These are phyloP conservation scores for Penicillium antarcticum DNA, from an alignment of 495 filamentous ascomycete genomes.

Conservation along the genomic window DNA sequence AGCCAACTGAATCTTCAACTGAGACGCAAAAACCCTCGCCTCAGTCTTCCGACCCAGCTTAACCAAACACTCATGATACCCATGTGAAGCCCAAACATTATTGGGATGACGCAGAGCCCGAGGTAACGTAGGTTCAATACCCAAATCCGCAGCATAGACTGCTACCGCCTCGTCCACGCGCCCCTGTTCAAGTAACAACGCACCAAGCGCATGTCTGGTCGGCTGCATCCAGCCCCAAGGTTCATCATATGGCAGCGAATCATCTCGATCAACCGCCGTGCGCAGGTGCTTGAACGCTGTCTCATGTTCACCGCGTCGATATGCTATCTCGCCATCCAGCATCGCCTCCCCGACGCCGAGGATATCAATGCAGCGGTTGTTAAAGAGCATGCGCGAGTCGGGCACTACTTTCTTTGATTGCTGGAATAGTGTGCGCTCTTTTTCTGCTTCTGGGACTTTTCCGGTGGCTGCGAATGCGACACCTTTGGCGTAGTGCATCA, in stretches of 20 bases:
- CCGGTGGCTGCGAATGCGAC: conserved; percentile 57
- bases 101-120: conserved; percentile 58
- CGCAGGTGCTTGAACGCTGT: conserved; percentile 53
- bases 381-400: conserved; percentile 56
- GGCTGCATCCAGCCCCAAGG: conserved; percentile 73
- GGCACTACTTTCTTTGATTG: conserved; percentile 45
- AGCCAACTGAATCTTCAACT: conserved; percentile 47
- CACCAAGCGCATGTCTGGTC: conserved; percentile 61
- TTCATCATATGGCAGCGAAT: conserved; percentile 60
- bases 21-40: conserved; percentile 44
- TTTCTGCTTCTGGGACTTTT: conserved; percentile 42
- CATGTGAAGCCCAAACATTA: conserved; percentile 68
- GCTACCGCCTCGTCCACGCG: conserved; percentile 49
- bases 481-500: conserved; percentile 63
- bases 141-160: conserved; percentile 61
- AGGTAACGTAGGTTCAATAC: conserved; percentile 51
- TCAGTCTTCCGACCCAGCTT: conserved; percentile 48
- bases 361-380: conserved; percentile 60
- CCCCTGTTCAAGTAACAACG: conserved; percentile 60
- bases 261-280: conserved; percentile 50
- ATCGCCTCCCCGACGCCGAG: conserved; percentile 57
- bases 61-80: conserved; percentile 60
- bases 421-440: conserved; percentile 42
- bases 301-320: conserved; percentile 54
- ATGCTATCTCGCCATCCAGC: conserved; percentile 67